A percentile compares a stretch with the other conserved stretches of the same genome.
phyloP scores from a whole-genome alignment of 192 early-diverging fungal species.

The Gamsiella multidivaricata region DNA sequence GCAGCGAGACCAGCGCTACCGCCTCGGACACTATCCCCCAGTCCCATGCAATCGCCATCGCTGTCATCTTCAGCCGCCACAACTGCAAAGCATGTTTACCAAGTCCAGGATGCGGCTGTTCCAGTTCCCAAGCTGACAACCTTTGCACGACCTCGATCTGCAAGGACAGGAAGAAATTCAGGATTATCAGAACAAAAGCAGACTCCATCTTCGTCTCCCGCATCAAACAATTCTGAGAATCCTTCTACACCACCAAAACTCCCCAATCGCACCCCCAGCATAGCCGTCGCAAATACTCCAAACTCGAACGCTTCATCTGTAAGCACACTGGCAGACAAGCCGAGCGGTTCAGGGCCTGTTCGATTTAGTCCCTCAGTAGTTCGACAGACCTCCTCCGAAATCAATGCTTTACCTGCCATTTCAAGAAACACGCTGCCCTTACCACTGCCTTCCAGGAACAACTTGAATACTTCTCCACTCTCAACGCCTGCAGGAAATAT shows the following conservation, averaged over 20 bases:
- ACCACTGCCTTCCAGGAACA: slow-evolving; percentile 27
- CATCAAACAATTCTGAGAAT: neutral
- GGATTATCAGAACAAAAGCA: neutral
- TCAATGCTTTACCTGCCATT: slow-evolving; percentile 26
- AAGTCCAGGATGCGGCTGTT: slow-evolving; percentile 26
- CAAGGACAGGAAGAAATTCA: slow-evolving; percentile 45
- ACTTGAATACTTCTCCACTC: neutral
- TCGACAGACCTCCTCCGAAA: neutral
- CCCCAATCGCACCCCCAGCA: slow-evolving; percentile 1
- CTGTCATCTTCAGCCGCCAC: neutral
- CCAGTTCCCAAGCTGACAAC: slow-evolving; percentile 47
- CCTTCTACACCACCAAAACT: slow-evolving; percentile 26
- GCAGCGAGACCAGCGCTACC: slow-evolving; percentile 33
- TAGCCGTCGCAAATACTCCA: neutral
- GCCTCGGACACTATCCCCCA: slow-evolving; percentile 20
- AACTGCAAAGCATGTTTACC: slow-evolving; percentile 12
- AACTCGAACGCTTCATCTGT: neutral
- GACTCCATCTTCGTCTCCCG: neutral
- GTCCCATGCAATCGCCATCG: slow-evolving; percentile 3
- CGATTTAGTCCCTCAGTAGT: slow-evolving; percentile 28
- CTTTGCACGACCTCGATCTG: slow-evolving; percentile 55
- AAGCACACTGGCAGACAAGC: neutral
- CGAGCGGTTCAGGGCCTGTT: slow-evolving; percentile 13
- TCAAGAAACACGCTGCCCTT: slow-evolving; percentile 33
- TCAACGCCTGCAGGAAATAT: neutral